A percentile compares a stretch with the other conserved stretches of the same genome.
Conservation (phyloP, 805 yeast species). For the Spathaspora boniae region DNA sequence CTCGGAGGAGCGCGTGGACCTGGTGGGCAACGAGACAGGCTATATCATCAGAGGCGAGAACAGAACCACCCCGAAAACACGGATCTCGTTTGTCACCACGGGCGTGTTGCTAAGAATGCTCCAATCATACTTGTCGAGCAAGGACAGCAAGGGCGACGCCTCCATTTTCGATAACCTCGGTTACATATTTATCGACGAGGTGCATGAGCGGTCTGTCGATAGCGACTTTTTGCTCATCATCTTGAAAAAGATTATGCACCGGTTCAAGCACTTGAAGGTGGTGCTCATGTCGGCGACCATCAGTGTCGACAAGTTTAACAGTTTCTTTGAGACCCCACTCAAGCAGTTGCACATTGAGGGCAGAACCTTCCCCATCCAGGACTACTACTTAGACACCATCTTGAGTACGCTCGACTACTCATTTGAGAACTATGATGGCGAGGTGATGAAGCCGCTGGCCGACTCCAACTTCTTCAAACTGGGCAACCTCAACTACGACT, state of each 20-base stretch:
- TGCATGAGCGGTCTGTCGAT: constrained; percentile 93
- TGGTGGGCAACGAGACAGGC: constrained; percentile 76
- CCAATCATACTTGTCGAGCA: constrained; percentile 46
- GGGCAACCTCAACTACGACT: constrained; percentile 72
- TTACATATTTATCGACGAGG: constrained; percentile 86
- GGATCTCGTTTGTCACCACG: constrained; percentile 85
- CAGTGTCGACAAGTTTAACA: constrained; percentile 60
- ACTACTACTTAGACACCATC: constrained; percentile 67
- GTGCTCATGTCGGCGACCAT: constrained; percentile 95
- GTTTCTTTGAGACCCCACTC: constrained; percentile 52
- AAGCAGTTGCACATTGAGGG: constrained; percentile 86
- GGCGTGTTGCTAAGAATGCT: constrained; percentile 88
- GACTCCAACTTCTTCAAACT: constrained; percentile 61
- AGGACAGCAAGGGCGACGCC: constrained; percentile 16
- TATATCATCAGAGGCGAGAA: constrained; percentile 89
- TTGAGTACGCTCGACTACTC: constrained; percentile 56
- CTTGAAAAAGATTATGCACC: constrained; percentile 56
- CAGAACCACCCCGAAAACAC: constrained; percentile 55
- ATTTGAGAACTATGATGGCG: constrained; percentile 39
- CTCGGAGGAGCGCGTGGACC: constrained; percentile 70
- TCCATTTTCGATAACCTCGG: constrained; percentile 52
- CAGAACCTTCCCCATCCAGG: constrained; percentile 87
- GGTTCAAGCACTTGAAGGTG: constrained; percentile 55
- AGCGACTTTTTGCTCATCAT: constrained; percentile 81
- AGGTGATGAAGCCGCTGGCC: constrained; percentile 51